These are phyloP conservation scores for Eutrema salsugineum DNA, from an alignment of 441 rosid genomes.

Conservation along the genomic window DNA sequence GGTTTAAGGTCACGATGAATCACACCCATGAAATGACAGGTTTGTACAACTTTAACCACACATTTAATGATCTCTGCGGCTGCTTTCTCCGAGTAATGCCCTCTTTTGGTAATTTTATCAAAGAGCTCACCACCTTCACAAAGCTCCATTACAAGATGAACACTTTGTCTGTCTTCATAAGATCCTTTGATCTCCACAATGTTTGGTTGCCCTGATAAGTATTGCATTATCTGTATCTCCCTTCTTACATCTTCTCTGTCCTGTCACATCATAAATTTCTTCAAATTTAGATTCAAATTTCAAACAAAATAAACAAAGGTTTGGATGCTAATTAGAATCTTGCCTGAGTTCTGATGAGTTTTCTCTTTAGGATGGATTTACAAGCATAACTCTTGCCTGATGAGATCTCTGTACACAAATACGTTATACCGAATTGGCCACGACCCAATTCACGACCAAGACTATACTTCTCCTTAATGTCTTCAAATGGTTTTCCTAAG, in stretches of 20 bases:
- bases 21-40: constrained; percentile 95
- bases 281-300: neutral
- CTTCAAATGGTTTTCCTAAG: constrained; percentile 74
- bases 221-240: constrained; percentile 89
- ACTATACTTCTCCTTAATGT: constrained; percentile 50
- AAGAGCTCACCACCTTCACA: constrained; percentile 98
- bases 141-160: constrained; percentile 94
- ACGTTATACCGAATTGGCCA: constrained; percentile 89
- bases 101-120: constrained; percentile 72
- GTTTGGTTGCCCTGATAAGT: constrained; percentile 83
- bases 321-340: neutral
- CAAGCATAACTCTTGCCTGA: constrained; percentile 69
- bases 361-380: constrained; percentile 85
- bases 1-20: constrained; percentile 96
- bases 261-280: constrained; percentile 17
- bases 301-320: constrained; percentile 14
- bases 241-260: constrained; percentile 81
- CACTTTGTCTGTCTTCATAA: constrained; percentile 79
- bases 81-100: constrained; percentile 87
- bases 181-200: constrained; percentile 86
- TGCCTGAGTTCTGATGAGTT: constrained; percentile 45
- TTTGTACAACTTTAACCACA: constrained; percentile 79
- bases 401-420: constrained; percentile 79
- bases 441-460: constrained; percentile 83
- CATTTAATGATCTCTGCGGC: constrained; percentile 70